These are phyloP conservation scores for Narthecium ossifragum DNA, from an alignment of 106 monocot species.

Conservation along the genomic window DNA sequence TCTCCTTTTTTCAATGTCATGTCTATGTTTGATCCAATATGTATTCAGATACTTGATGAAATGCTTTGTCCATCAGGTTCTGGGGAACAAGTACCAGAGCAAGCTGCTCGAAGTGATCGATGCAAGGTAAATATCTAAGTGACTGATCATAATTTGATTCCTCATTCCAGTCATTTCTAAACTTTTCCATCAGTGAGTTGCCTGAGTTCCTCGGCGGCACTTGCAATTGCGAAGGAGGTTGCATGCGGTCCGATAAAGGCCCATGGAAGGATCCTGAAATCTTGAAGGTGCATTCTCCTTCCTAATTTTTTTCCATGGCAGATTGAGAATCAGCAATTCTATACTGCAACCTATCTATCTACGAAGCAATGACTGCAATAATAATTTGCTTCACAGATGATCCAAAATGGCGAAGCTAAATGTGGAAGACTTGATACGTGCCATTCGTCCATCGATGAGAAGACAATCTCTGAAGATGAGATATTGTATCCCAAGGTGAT, in stretches of 20 bases:
- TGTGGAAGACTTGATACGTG: slow-evolving; percentile 18
- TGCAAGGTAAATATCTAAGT: slow-evolving; percentile 70
- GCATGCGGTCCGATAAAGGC: slow-evolving; percentile 80
- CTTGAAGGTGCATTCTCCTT: slow-evolving; percentile 34
- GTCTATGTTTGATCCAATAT: too few relatives aligned
- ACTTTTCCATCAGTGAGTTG: slow-evolving; percentile 50
- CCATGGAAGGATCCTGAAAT: slow-evolving; percentile 96
- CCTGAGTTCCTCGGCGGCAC: slow-evolving; percentile 96
- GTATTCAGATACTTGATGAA: too few relatives aligned
- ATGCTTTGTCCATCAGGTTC: slow-evolving; percentile 44
- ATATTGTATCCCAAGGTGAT: slow-evolving; percentile 49
- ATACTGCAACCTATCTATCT: too few relatives aligned
- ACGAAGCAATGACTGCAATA: too few relatives aligned
- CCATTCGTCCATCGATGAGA: slow-evolving; percentile 42
- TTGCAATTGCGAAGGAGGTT: slow-evolving; percentile 70
- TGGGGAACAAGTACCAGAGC: slow-evolving; percentile 88
- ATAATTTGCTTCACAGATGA: slow-evolving; percentile 42
- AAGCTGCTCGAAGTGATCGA: slow-evolving; percentile 91
- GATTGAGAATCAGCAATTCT: not conserved
- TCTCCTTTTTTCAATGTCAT: not conserved
- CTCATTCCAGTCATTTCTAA: too few relatives aligned
- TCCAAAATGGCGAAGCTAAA: slow-evolving; percentile 47
- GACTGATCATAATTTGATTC: too few relatives aligned
- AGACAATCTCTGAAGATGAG: slow-evolving; percentile 75
- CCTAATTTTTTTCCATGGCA: not conserved